These are phyloP conservation scores for Daldinia vernicosa DNA, from an alignment of 495 filamentous ascomycete genomes.

Conservation along the genomic window DNA sequence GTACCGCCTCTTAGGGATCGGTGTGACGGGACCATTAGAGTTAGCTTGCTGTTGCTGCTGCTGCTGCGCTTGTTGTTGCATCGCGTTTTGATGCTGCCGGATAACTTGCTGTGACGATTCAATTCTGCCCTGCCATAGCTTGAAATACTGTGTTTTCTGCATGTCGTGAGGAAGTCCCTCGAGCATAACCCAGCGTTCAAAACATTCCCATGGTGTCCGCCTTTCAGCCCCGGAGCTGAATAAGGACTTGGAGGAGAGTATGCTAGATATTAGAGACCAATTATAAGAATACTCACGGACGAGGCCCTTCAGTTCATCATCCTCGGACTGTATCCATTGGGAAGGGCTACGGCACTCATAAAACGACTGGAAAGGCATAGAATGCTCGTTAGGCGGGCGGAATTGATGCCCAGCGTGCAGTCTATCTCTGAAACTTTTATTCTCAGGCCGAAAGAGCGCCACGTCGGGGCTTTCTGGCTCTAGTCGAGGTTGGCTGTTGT, in stretches of 20 bases:
- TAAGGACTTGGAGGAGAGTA: slow-evolving; percentile 74
- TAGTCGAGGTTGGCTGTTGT: slow-evolving; percentile 52
- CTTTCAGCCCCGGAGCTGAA: slow-evolving; percentile 87
- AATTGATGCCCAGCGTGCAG: slow-evolving; percentile 94
- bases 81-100: slow-evolving; percentile 64
- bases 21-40: slow-evolving; percentile 64
- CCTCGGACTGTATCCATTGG: slow-evolving; percentile 89
- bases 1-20: slow-evolving; percentile 66
- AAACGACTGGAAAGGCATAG: slow-evolving; percentile 87
- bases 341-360: slow-evolving; percentile 86
- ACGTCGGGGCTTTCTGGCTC: slow-evolving; percentile 80
- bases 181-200: slow-evolving; percentile 91
- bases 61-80: slow-evolving; percentile 52
- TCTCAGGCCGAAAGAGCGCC: slow-evolving; percentile 88
- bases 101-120: slow-evolving; percentile 76
- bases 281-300: slow-evolving; percentile 96
- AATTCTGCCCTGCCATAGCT: slow-evolving; percentile 80
- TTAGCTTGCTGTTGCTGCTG: slow-evolving; percentile 62
- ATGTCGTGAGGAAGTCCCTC: slow-evolving; percentile 91
- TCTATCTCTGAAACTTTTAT: slow-evolving; percentile 87
- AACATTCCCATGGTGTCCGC: slow-evolving; percentile 97
- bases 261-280: slow-evolving; percentile 89
- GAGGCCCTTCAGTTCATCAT: slow-evolving; percentile 83
- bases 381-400: slow-evolving; percentile 86
- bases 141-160: slow-evolving; percentile 92